Conservation (phyloP, 805 yeast species). For the Yamadazyma nakazawae region DNA sequence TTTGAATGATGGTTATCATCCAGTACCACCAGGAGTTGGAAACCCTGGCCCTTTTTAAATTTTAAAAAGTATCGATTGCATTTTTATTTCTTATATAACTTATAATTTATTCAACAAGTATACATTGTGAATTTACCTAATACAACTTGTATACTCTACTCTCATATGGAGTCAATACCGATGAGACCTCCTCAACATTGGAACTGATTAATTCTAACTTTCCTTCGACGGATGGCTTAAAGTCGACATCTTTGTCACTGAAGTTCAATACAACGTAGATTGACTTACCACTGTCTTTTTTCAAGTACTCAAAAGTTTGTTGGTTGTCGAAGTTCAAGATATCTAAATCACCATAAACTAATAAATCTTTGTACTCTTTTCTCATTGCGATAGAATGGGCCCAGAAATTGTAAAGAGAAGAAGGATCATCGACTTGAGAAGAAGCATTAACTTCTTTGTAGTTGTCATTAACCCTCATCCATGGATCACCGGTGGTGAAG, state of each 20-base stretch:
- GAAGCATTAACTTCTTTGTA: constrained; percentile 48
- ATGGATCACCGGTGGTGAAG: constrained; percentile 47
- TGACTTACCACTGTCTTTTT: constrained; percentile 26
- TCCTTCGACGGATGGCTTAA: constrained; percentile 28
- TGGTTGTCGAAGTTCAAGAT: constrained; percentile 41
- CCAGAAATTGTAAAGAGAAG: constrained; percentile 48
- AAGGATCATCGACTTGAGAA: constrained; percentile 42
- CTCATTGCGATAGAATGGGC: constrained; percentile 40
- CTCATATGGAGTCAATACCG: constrained; percentile 42
- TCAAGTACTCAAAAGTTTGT: constrained; percentile 38
- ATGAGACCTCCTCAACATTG: constrained; percentile 23
- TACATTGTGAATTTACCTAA: not conserved
- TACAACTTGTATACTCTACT: constrained; percentile 34
- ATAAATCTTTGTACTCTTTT: constrained; percentile 40
- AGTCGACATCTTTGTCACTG: constrained; percentile 29
- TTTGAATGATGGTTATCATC: constrained; percentile 26
- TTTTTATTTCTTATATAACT: not conserved
- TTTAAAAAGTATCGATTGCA: not conserved
- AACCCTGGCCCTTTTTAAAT: not conserved
- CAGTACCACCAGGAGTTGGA: not conserved
- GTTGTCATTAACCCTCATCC: constrained; percentile 53
- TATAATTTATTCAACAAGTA: not conserved
- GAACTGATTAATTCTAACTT: constrained; percentile 25
- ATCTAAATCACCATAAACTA: constrained; percentile 44
- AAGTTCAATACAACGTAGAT: constrained; percentile 44